Percentiles rank a stretch among this genome's conserved stretches.
phyloP scores from a whole-genome alignment of 176 grass and related monocot genomes.

The Phoenix dactylifera region DNA sequence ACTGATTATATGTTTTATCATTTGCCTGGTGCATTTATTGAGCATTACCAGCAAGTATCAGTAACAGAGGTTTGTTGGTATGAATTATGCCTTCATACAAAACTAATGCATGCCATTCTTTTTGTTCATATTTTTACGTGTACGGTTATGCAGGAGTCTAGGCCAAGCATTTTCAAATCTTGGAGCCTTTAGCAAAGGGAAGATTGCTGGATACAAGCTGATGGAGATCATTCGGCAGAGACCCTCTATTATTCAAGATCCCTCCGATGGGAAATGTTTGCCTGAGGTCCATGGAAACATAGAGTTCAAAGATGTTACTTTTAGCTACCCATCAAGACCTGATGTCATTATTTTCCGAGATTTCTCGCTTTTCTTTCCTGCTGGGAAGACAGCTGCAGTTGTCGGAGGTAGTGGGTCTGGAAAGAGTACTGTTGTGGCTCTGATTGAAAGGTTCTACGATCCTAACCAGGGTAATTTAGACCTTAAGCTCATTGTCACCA shows the following conservation, averaged over 20 bases:
- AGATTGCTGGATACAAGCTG: conserved; percentile 89
- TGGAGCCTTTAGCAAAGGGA: conserved; percentile 98
- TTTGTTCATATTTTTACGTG: conserved; percentile 9
- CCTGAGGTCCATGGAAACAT: conserved; percentile 94
- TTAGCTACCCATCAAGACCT: conserved; percentile 91
- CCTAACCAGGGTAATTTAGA: conserved; percentile 68
- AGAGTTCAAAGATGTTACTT: conserved; percentile 98
- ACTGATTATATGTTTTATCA: no score
- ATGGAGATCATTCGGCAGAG: conserved; percentile 88
- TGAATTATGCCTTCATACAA: no score
- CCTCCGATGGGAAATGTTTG: conserved; percentile 77
- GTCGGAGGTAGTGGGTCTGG: conserved; percentile 98
- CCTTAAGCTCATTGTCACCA: no score
- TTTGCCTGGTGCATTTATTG: background rate
- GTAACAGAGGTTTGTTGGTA: no score
- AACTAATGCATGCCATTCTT: background rate
- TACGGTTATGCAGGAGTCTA: conserved; percentile 50
- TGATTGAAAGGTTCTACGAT: conserved; percentile 99
- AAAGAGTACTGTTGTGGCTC: conserved; percentile 89
- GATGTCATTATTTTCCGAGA: conserved; percentile 92
- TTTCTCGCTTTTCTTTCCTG: conserved; percentile 96
- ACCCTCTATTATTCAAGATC: conserved; percentile 73
- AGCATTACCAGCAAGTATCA: no score
- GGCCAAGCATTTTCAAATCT: conserved; percentile 98
- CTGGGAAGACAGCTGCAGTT: conserved; percentile 82